Conservation (phyloP, 208 protist genomes). For the Blechomonas ayalai region DNA sequence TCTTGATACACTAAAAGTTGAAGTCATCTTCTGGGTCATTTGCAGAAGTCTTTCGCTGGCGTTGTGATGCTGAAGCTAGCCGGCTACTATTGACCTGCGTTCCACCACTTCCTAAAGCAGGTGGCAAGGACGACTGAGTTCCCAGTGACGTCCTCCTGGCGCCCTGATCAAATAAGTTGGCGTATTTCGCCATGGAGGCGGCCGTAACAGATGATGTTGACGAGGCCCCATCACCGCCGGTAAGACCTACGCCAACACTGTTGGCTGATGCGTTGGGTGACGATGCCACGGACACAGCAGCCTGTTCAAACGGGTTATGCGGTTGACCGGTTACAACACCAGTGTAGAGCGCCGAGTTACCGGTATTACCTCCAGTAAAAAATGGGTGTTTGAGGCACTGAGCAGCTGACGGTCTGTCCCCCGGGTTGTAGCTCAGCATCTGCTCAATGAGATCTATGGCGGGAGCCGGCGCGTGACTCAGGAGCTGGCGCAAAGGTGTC, state of each 20-base stretch:
- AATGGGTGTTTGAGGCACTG: constrained; percentile 94
- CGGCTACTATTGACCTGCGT: constrained; percentile 8
- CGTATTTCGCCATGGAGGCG: constrained; percentile 41
- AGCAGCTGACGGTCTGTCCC: constrained; percentile 90
- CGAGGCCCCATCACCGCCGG: constrained; percentile 23
- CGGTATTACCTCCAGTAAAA: constrained; percentile 79
- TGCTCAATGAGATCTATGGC: constrained; percentile 95
- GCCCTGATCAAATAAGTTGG: constrained; percentile 50
- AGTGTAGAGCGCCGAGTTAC: constrained; percentile 63
- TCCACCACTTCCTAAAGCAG: constrained; percentile 9
- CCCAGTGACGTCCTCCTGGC: constrained; percentile 40
- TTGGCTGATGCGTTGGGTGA: constrained; percentile 10
- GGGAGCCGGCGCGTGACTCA: constrained; percentile 85
- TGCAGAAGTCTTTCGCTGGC: constrained; percentile 5
- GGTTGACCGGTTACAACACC: constrained; percentile 81
- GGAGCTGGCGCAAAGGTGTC: constrained; percentile 84
- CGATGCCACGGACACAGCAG: constrained; percentile 19
- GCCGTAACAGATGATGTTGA: constrained; percentile 26
- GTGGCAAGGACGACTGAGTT: constrained; percentile 7
- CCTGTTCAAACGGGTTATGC: constrained; percentile 82
- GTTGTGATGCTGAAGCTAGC: constrained; percentile 9
- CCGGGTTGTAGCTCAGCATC: constrained; percentile 93
- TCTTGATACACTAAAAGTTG: constrained; percentile 50
- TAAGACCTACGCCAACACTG: constrained; percentile 18
- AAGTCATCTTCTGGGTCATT: constrained; percentile 75